Base-by-base conservation (phyloP, 23 red algal species). In the Cyanidiococcus yangmingshanensis region DNA sequence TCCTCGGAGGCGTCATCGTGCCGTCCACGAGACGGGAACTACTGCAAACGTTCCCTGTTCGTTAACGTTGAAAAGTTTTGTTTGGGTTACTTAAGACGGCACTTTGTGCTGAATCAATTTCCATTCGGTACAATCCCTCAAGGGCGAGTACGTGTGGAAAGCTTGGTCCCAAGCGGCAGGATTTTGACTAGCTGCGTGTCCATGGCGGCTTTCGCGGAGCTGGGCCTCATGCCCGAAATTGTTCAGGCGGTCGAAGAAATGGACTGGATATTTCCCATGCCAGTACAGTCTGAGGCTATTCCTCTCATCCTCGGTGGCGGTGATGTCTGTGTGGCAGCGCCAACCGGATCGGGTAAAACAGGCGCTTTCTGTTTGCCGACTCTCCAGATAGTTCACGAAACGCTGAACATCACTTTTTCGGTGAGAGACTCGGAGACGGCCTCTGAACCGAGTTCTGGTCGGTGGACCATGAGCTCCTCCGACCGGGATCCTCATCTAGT, bases 161-260 rank as follows among this genome's bases (percentile, higher is more conserved):
- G n/a, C n/a, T n/a, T n/a, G n/a, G n/a, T n/a, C n/a, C n/a, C n/a
- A n/a, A n/a, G n/a, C n/a, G n/a, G n/a, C n/a, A n/a, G n/a, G n/a
- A n/a, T n/a, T n/a, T n/a, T n/a, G n/a, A n/a, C n/a, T n/a, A n/a
- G n/a, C n/a, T n/a, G n/a, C n/a, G n/a, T n/a, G n/a, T n/a, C n/a
- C n/a, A 92, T 92, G 89, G 84, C 84, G 41, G 90, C 90, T 37
- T 95, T 95, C 58, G 90, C 87, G 58, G 90, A 95, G 50, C 82
- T 95, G 7, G 90, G 90, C 78, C 84, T 95, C 7, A 86, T 95
- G 84, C 90, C 84, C 35, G 84, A 87, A 50, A 58, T 95, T 29
- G 88, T 95, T 39, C 39, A 37, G n/a, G 63, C 90, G 24, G 58
- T 95, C 0, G 79, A 83, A 24, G 74, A 83, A 15, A 67, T 87